A percentile compares a stretch with the other conserved stretches of the same genome.
These are phyloP conservation scores for Penicillium sp. DNA, from an alignment of 2,329 filamentous ascomycete species.

Conservation along the genomic window DNA sequence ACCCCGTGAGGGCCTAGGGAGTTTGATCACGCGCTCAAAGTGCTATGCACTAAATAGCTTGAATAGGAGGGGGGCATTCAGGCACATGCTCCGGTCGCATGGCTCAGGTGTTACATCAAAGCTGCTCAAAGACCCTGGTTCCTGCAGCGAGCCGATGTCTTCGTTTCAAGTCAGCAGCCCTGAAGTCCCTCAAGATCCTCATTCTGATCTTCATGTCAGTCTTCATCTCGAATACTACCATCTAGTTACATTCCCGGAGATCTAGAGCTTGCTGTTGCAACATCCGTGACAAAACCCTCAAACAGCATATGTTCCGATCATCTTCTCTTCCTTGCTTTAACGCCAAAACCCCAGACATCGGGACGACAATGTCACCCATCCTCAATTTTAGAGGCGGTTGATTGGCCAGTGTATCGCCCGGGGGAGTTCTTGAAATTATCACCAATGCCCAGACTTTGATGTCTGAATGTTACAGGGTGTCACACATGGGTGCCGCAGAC, in stretches of 20 bases:
- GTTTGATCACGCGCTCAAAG: neutral
- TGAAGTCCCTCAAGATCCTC: neutral
- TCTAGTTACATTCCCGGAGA: neutral
- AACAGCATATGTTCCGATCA: conserved; percentile 12
- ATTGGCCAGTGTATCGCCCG: conserved; percentile 4
- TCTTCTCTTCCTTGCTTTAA: neutral
- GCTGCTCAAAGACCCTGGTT: conserved; percentile 14
- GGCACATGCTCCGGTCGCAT: conserved; percentile 21
- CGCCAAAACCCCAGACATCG: neutral
- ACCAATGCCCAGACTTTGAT: neutral
- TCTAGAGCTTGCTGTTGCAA: neutral
- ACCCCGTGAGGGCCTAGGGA: neutral
- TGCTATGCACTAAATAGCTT: neutral
- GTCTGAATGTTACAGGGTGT: neutral
- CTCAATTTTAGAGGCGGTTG: neutral
- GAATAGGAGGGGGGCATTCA: neutral
- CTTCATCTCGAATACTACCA: neutral
- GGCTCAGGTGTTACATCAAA: conserved; percentile 21
- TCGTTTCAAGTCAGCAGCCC: neutral
- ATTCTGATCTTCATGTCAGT: neutral
- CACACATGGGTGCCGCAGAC: neutral
- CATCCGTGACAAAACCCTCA: neutral
- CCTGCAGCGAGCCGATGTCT: conserved; percentile 11
- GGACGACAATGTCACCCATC: conserved; percentile 17
- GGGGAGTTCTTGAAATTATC: neutral